Evolutionary conservation across 1,284 basidiomycete species (phyloP), one percentile per base, ranked within the genome.

Genomic region (Cerrena zonata): DNA sequence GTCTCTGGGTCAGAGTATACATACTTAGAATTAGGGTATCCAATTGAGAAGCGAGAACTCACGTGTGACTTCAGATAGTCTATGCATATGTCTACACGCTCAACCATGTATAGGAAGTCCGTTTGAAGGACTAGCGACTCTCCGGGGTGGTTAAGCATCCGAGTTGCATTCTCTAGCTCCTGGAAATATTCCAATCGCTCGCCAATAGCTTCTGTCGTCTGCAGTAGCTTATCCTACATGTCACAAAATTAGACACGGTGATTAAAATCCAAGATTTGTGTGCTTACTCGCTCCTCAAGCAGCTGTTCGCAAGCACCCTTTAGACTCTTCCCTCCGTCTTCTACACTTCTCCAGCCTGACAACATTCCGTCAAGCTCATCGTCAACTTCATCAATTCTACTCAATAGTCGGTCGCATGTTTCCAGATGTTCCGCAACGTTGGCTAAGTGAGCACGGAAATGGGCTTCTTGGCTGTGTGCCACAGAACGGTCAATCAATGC

Each of bases 21-120:
- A 27, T 25, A 44, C 19, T 4, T 19, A 5, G 7, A 2, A 26
- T 13, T 19, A 15, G 5, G 12, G 7, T 5, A 19, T 10, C 39
- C 15, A 23, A 3, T 13, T 24, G 22, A 24, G 15, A 22, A 23
- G 19, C 34, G 3, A 13, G 11, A 18, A 72, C 91, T 62, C 67
- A 94, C 93, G 68, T 95, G 90, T 12, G 76, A 74, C 58, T 85
- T 86, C 34, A 97, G 73, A 63, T 90, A 96, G 49, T 89, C 88
- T 50, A 96, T 86, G 63, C 93, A 96, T 46, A 93, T 84, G 61
- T 94, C 93, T 36, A 96, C 84, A 5, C 91, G 80, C 61, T 92
- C 90, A 34, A 96, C 88, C 91, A 94, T 94, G 57, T 92, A 89
- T 54, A 96, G 68, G 66, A 96, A 96, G 62, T 94, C 91, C 0